Evolutionary conservation across 805 yeast genomes (phyloP), one percentile per base, ranked within the genome.

Genomic region (Candida endomychidarum): DNA sequence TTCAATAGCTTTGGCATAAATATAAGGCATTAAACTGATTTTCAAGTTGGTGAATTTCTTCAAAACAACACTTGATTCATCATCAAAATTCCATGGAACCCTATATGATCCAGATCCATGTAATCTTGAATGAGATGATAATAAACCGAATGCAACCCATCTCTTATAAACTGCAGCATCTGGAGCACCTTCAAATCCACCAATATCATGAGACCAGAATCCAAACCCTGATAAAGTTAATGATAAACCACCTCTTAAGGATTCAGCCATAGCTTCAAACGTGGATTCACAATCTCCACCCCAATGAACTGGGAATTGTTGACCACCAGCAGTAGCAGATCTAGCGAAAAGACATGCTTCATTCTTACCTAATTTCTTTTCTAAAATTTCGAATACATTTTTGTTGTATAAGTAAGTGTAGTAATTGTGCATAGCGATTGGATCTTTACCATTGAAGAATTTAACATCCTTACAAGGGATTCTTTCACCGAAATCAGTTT

Each of bases 271-370:
- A n/a, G 68, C 70, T 41, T 59, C 66, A 45, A 58, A 63, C 1
- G 66, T 53, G 0, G 64, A 60, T 38, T 56, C 57, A 42, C 67
- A 61, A 46, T 63, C 70, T 17, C 70, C 70, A n/a, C 67, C 68
- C 70, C 70, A 63, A 45, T 63, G 69, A 8, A 63, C 70, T 5
- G 70, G 70, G 55, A 57, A 63, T 43, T 59, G 49, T 46, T 63
- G 70, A 11, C 58, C 56, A 6, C 67, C 66, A 18, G 60, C 56
- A 21, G 70, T 63, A 24, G 70, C 65, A 14, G 65, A 57, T 32
- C 69, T 50, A 9, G 69, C 67, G 46, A 63, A 63, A 19, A 63
- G 52, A 41, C 62, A 59, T 3, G 69, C 67, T 28, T 60, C 46
- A 37, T 58, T 43, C 40, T 50, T 49, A 20, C 69, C 69, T n/a